Evolutionary conservation across 805 yeast genomes (phyloP).

Genomic region (Cyberlindnera petersonii): DNA sequence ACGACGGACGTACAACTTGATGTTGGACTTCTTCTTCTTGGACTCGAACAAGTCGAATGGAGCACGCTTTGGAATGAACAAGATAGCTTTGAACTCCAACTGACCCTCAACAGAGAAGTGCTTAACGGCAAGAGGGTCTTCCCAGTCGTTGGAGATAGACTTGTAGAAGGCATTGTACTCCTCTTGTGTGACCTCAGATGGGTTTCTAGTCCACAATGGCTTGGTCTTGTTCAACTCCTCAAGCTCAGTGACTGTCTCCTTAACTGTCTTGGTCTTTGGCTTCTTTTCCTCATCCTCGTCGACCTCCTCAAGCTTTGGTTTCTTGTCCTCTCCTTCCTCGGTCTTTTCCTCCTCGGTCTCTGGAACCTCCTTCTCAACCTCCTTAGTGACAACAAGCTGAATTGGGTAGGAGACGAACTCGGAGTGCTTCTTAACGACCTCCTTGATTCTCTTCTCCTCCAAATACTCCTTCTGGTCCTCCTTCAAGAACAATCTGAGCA

Average conservation of each 20-base stretch:
- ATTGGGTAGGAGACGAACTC: slow-evolving; percentile 99
- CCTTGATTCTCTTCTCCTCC: slow-evolving; percentile 99
- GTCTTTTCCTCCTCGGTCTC: slow-evolving; percentile 60
- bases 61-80: slow-evolving; percentile 98
- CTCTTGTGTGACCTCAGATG: slow-evolving; percentile 94
- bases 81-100: slow-evolving; percentile 96
- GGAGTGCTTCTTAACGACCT: slow-evolving; percentile 98
- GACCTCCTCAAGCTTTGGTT: slow-evolving; percentile 73
- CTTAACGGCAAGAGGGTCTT: slow-evolving; percentile 98
- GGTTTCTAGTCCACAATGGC: slow-evolving; percentile 99
- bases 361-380: slow-evolving; percentile 97
- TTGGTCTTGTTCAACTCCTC: slow-evolving; percentile 99
- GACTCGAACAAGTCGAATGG: slow-evolving; percentile 98
- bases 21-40: slow-evolving; percentile 98
- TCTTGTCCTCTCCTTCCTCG: slow-evolving; percentile 60
- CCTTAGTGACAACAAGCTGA: slow-evolving; percentile 96
- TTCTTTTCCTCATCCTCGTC: slow-evolving; percentile 68
- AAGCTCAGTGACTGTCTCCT: slow-evolving; percentile 89
- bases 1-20: slow-evolving; percentile 98
- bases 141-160: slow-evolving; percentile 99
- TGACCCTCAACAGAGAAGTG: slow-evolving; percentile 99
- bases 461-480: slow-evolving; percentile 98
- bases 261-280: slow-evolving; percentile 60
- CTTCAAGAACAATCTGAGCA: slow-evolving; percentile 92
- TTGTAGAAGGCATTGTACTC: slow-evolving; percentile 99